Conservation (phyloP, 257 asterid species). For the Solanum stenotomum region DNA sequence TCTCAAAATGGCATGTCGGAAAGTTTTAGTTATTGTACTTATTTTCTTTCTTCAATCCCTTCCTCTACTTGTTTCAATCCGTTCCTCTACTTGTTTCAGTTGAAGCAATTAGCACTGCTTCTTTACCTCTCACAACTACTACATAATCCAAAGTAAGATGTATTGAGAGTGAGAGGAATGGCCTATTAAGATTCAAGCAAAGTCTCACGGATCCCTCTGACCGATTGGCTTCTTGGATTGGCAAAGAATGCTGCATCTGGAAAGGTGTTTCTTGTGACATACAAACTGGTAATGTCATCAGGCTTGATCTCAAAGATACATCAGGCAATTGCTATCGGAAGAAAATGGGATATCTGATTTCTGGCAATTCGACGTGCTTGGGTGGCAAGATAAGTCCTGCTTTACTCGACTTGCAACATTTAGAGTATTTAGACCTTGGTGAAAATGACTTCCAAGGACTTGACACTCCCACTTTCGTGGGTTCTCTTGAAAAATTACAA, state of each 20-base stretch:
- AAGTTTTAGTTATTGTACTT: background rate
- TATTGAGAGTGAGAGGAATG: slow-evolving; percentile 3
- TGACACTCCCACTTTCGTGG: slow-evolving; percentile 11
- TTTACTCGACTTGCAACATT: slow-evolving; percentile 2
- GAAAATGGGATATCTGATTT: background rate
- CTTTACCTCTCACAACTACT: background rate
- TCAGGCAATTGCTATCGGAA: background rate
- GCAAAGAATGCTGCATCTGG: slow-evolving; percentile 16
- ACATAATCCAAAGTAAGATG: background rate
- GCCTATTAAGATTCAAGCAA: slow-evolving; percentile 8
- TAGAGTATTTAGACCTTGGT: slow-evolving; percentile 20
- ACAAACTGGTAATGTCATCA: background rate
- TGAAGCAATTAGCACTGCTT: background rate
- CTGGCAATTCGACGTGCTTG: background rate
- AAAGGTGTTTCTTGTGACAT: slow-evolving; percentile 4
- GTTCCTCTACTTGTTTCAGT: background rate
- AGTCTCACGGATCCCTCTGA: slow-evolving; percentile 10
- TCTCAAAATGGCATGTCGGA: background rate
- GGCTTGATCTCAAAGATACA: slow-evolving; percentile 1
- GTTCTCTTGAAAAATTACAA: slow-evolving; percentile 6
- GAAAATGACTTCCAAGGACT: slow-evolving; percentile 5
- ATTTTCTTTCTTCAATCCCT: background rate
- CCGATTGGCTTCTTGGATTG: slow-evolving; percentile 17
- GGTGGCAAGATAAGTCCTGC: slow-evolving; percentile 15
- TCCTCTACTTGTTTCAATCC: too few relatives aligned